Evolutionary conservation across 2,329 filamentous ascomycete genomes (phyloP).

Genomic region (Cadophora sp.): DNA sequence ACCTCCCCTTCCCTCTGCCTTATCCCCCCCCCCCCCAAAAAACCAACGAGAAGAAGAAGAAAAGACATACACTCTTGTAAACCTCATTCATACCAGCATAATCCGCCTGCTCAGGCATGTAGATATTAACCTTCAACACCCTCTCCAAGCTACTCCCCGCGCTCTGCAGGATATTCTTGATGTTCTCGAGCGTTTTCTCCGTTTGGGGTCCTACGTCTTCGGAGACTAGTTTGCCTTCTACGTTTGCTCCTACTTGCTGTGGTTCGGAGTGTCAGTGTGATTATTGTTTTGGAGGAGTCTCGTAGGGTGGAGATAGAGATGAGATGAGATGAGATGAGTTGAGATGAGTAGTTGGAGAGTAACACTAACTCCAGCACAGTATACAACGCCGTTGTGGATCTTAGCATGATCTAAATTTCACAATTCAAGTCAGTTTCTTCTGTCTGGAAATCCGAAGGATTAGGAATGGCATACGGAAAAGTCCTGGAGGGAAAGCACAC

Average conservation of each 20-base stretch:
- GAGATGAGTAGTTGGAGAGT: neutral
- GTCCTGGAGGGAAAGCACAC: slow-evolving; percentile 22
- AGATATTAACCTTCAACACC: slow-evolving; percentile 31
- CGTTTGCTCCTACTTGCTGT: slow-evolving; percentile 23
- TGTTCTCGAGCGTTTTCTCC: slow-evolving; percentile 19
- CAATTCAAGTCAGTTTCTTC: too few species aligned
- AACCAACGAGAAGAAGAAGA: neutral
- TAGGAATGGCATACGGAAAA: slow-evolving; percentile 21
- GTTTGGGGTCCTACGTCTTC: slow-evolving; percentile 21
- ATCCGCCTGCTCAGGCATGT: slow-evolving; percentile 28
- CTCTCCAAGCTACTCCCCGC: slow-evolving; percentile 24
- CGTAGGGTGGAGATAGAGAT: neutral
- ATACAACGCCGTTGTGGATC: slow-evolving; percentile 22
- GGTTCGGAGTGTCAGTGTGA: neutral
- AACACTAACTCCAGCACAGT: slow-evolving; percentile 25
- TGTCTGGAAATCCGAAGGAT: too few species aligned
- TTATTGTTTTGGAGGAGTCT: neutral
- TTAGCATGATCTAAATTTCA: slow-evolving; percentile 21
- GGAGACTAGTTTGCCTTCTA: slow-evolving; percentile 20
- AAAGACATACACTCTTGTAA: slow-evolving; percentile 21
- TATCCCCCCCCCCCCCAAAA: too few species aligned
- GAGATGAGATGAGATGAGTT: neutral
- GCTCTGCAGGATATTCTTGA: slow-evolving; percentile 16
- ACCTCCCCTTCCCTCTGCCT: too few species aligned
- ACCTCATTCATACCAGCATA: slow-evolving; percentile 30